Evolutionary conservation across 1,284 basidiomycete genomes (phyloP), one percentile per base, ranked within the genome.

Genomic region (Cryptococcus hybrid): DNA sequence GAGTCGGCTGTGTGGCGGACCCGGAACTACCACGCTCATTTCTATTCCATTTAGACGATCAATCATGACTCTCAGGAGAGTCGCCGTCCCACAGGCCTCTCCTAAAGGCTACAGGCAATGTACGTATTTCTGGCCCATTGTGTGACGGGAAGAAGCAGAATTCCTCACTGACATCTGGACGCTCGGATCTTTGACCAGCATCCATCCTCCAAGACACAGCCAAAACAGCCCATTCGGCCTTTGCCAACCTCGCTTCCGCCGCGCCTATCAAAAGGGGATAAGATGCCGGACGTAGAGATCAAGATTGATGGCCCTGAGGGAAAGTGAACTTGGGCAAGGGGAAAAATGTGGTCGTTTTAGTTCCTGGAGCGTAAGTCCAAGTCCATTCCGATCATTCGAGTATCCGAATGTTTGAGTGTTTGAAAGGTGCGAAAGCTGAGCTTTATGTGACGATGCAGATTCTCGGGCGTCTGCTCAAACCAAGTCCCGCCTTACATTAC

Each of bases 401-500:
- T 30, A 4, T 30, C 3, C 44, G n/a, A 50, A 30, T 44, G 24
- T 30, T 18, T 12, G 46, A 12, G 30, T 47, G 18, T 12, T 47
- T 30, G 1, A 12, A 24, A 4, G n/a, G 11, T 5, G 46, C 24
- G n/a, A 6, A 47, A 4, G n/a, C n/a, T 47, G 12, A 9, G 18
- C 12, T 8, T 38, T 7, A n/a, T 43, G 42, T 43, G 15, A 43
- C 42, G 30, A 4, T 34, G 9, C 62, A 75, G 73, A 84, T 88
- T 88, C 77, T 85, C 83, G 11, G 81, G 81, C 11, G 80, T 82
- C 13, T 82, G 56, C 79, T 79, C 57, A 64, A 80, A 57, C 78
- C 83, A 89, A 68, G 79, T 88, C 9, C 88, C 87, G 0, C 83
- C 80, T 13, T 90, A 86, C 78, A 83, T 89, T 66, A 77, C 83